phyloP scores from a whole-genome alignment of 1,139 yeast species.

The Hansenula sp. region DNA sequence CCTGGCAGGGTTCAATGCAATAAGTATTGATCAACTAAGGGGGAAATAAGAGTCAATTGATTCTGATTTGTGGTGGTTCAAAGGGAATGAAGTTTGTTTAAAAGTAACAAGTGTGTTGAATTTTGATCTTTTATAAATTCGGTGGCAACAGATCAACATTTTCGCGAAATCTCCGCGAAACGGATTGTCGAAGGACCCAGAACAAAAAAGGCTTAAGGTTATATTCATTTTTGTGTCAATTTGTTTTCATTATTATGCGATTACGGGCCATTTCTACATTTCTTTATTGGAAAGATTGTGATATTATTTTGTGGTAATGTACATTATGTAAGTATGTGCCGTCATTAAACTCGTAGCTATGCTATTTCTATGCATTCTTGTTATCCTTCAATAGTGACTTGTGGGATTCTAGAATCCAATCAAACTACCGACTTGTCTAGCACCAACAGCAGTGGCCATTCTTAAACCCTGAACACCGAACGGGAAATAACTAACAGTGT shows the following conservation, averaged over 20 bases:
- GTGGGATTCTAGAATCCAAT: conserved; percentile 18
- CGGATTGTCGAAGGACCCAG: neutral
- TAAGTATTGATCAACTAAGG: neutral
- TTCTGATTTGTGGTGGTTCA: neutral
- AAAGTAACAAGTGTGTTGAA: neutral
- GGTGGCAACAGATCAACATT: conserved; percentile 1
- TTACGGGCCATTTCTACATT: neutral
- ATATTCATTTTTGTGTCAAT: too few relatives aligned
- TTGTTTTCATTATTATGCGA: too few relatives aligned
- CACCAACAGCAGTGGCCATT: conserved; percentile 74
- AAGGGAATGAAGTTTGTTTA: neutral
- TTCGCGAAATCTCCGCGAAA: neutral
- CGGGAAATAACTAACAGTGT: conserved; percentile 90
- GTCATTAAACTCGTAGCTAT: too few relatives aligned
- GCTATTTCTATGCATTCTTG: neutral
- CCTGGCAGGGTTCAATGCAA: neutral
- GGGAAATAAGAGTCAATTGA: neutral
- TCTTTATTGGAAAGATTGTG: neutral
- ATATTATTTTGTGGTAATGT: neutral
- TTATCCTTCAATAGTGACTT: neutral
- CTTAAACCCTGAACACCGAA: conserved; percentile 88
- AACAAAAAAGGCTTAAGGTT: neutral
- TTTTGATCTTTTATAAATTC: conserved; percentile 1
- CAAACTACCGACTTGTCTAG: conserved; percentile 70
- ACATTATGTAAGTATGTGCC: too few relatives aligned